Percentiles rank a stretch among this genome's conserved stretches.
Evolutionary conservation across 1,284 basidiomycete species (phyloP).

Genomic region (Coniferiporia sulphurascens): DNA sequence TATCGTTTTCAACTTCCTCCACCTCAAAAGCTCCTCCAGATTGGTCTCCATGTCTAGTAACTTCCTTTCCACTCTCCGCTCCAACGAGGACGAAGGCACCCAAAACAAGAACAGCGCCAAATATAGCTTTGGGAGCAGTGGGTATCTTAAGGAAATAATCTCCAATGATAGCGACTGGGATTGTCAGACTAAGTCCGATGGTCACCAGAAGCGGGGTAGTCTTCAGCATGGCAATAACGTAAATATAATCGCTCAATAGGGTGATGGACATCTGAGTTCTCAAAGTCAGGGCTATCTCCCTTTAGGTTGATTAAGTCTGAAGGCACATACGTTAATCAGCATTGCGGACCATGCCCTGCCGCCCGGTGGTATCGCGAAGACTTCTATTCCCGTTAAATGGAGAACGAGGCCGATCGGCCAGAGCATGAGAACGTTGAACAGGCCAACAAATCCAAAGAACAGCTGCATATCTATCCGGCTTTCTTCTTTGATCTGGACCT

Average conservation of each 20-base stretch:
- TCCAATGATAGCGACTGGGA: slow-evolving; percentile 82
- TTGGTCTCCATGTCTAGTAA: slow-evolving; percentile 21
- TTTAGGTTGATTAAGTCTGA: not conserved
- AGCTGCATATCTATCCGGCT: slow-evolving; percentile 89
- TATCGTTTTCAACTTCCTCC: slow-evolving; percentile 9
- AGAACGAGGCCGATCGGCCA: slow-evolving; percentile 84
- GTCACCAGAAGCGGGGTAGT: slow-evolving; percentile 93
- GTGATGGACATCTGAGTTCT: slow-evolving; percentile 75
- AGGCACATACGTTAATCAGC: slow-evolving; percentile 62
- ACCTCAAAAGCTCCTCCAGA: slow-evolving; percentile 22
- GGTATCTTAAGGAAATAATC: slow-evolving; percentile 66
- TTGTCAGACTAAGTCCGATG: slow-evolving; percentile 91
- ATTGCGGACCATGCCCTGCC: slow-evolving; percentile 60
- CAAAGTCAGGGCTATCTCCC: not conserved
- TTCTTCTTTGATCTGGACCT: slow-evolving; percentile 80
- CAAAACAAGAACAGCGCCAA: slow-evolving; percentile 66
- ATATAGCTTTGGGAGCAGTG: slow-evolving; percentile 49
- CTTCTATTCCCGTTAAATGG: slow-evolving; percentile 73
- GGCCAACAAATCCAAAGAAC: slow-evolving; percentile 91
- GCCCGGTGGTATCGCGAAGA: slow-evolving; percentile 69
- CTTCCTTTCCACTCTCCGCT: slow-evolving; percentile 44
- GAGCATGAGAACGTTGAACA: slow-evolving; percentile 79
- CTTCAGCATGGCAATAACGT: slow-evolving; percentile 93
- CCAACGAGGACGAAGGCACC: slow-evolving; percentile 65
- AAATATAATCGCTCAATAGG: slow-evolving; percentile 80